Evolutionary conservation across 805 yeast species (phyloP), one percentile per base, ranked within the genome.

Genomic region (Sugiyamaella smithiae): DNA sequence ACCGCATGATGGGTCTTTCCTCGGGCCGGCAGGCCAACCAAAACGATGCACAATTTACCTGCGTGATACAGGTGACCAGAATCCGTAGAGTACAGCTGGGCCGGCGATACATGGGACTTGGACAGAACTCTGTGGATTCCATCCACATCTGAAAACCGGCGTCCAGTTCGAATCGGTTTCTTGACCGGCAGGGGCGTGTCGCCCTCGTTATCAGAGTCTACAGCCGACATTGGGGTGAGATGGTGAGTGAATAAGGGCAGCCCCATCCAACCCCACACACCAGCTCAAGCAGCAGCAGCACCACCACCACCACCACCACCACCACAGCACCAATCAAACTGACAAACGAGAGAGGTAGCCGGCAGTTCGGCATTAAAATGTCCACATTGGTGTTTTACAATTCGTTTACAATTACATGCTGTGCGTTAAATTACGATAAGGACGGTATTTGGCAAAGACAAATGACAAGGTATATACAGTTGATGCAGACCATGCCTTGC

Each of bases 1-100:
- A 91, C 97, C 4, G 97, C 85, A 44, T 91, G 73, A 64, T 89
- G 88, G 1, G 99, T 93, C 65, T 93, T 93, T 1, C 98, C 97
- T 42, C 98, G 76, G 1, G 97, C 98, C 1, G 99, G 98, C 51
- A 90, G 73, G 0, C 99, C 99, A 3, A 87, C 91, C 57, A 93
- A 75, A 3, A 85, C 88, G 46, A 93, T 84, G 58, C 95, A 81
- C 38, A 93, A 81, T 59, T 88, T 86, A 2, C 99, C 99, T 3
- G 99, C 98, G 61, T 93, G 98, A 70, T 88, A 93, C 59, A 93
- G 73, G 55, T 88, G 78, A 0, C 99, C 99, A 0, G 90, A 81
- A 50, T 88, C 96, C 0, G 98, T 91, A 9, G 95, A 83, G 65
- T 91, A 91, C 40, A 90, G 71, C 67, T 91, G 99, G 0, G 95